phyloP scores from a whole-genome alignment of 805 yeast genomes.

The Yamadazyma phyllophila region DNA sequence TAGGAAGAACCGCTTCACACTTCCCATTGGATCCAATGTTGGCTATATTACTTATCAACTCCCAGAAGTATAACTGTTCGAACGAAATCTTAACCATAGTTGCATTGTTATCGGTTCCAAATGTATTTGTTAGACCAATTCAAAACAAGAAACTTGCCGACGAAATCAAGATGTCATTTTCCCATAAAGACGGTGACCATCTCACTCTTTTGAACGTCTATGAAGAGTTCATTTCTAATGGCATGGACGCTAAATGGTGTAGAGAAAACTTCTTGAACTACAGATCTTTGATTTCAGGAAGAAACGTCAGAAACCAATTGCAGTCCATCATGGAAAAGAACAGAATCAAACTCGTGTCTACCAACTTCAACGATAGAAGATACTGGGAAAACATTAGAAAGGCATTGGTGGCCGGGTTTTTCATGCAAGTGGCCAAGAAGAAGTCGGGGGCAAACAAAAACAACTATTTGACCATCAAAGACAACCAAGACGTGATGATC shows the following conservation, averaged over 20 bases:
- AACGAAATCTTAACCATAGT: slow-evolving; percentile 86
- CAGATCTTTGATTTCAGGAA: slow-evolving; percentile 83
- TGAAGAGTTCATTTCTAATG: slow-evolving; percentile 62
- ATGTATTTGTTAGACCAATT: slow-evolving; percentile 91
- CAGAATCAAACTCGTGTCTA: slow-evolving; percentile 69
- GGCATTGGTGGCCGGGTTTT: slow-evolving; percentile 89
- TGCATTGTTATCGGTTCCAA: slow-evolving; percentile 89
- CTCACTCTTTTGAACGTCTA: slow-evolving; percentile 84
- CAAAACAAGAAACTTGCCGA: slow-evolving; percentile 86
- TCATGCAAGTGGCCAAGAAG: slow-evolving; percentile 97
- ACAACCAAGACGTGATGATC: slow-evolving; percentile 90
- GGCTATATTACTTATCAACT: slow-evolving; percentile 87
- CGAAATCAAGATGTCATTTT: slow-evolving; percentile 81
- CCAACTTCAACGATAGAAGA: slow-evolving; percentile 54
- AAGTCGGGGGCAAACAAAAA: slow-evolving; percentile 59
- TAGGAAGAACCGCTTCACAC: slow-evolving; percentile 87
- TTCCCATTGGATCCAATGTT: slow-evolving; percentile 96
- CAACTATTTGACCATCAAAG: slow-evolving; percentile 82
- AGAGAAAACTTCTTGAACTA: slow-evolving; percentile 82
- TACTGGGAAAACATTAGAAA: slow-evolving; percentile 79
- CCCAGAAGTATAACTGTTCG: slow-evolving; percentile 82
- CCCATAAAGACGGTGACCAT: slow-evolving; percentile 95
- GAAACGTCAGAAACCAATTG: slow-evolving; percentile 80
- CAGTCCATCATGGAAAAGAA: slow-evolving; percentile 77
- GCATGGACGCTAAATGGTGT: slow-evolving; percentile 89